Percentiles rank a stretch among this genome's conserved stretches.
These are phyloP conservation scores for Venturia asperata DNA, from an alignment of 2,329 filamentous ascomycete genomes.

Conservation along the genomic window DNA sequence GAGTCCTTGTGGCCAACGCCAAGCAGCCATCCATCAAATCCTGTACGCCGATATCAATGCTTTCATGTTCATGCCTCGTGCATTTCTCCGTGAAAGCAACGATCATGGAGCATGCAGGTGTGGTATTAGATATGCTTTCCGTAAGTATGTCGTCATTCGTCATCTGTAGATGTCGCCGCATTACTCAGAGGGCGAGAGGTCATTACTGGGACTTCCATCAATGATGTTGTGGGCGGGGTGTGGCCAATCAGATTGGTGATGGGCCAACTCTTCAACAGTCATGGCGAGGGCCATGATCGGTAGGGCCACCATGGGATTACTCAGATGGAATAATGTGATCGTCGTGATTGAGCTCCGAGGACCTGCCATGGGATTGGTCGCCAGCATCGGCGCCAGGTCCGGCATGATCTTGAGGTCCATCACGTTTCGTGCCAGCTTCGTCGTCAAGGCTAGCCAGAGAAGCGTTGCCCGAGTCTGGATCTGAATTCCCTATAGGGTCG, in stretches of 20 bases:
- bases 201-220: background rate
- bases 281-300: background rate
- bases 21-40: background rate
- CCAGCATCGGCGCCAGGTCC: background rate
- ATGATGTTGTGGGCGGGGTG: background rate
- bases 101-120: background rate
- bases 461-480: conserved; percentile 14
- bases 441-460: conserved; percentile 9
- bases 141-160: background rate
- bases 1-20: too few species aligned
- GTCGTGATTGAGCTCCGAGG: background rate
- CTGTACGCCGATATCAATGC: background rate
- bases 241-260: background rate
- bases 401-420: background rate
- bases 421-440: conserved; percentile 1
- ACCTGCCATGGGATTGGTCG: background rate
- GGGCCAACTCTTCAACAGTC: background rate
- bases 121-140: background rate
- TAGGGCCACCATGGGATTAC: background rate
- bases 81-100: background rate
- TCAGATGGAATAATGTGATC: background rate
- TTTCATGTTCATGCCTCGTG: background rate
- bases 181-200: background rate
- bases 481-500: conserved; percentile 28
- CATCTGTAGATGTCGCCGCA: too few species aligned